Base-by-base conservation (phyloP, 2,329 filamentous ascomycete species). In the Colletotrichum graminicola region DNA sequence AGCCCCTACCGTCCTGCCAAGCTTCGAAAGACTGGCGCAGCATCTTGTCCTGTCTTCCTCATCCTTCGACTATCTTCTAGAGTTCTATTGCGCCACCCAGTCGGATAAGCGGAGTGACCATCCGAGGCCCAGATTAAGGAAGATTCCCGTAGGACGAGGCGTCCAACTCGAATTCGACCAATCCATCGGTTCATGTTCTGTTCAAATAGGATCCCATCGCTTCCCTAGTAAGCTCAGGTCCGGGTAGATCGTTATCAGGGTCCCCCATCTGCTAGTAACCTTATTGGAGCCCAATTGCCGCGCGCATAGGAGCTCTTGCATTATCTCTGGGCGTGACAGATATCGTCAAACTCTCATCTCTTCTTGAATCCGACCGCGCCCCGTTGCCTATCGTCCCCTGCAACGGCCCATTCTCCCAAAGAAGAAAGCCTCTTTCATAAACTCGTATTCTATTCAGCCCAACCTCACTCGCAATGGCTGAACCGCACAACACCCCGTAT, bases 401-500 rank as follows among this genome's bases (percentile, higher is more conserved):
- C 49, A 41, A 16, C 43, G 47, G 41, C 45, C 23, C 34, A 16
- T 11, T 29, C 18, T 12, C 10, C 16, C 43, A n/a, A 14, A 14
- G 14, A 23, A 55, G 41, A 23, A 12, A 26, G 10, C 14, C n/a
- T 18, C 5, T 26, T 41, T 16, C 6, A n/a, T 18, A 3, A 23
- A 2, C 18, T 10, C 23, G 2, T 36, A 21, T 21, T 23, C 29
- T 18, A 41, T 18, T 21, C 11, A 39, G n/a, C 29, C 29, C 26
- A 45, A 10, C 18, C 23, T 54, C 26, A 64, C 23, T 65, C 68
- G 75, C 57, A 73, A 86, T 85, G 84, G 84, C 84, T 43, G 84
- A 86, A 75, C 84, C 84, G 54, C 80, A 80, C 34, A 86, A 86
- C 74, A 86, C 84, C 5, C 84, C 84, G 3, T 81, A 84, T 66